Evolutionary conservation across 2,329 filamentous ascomycete species (phyloP), one percentile per base, ranked within the genome.

Genomic region (Cylindrodendrum hubeiense): DNA sequence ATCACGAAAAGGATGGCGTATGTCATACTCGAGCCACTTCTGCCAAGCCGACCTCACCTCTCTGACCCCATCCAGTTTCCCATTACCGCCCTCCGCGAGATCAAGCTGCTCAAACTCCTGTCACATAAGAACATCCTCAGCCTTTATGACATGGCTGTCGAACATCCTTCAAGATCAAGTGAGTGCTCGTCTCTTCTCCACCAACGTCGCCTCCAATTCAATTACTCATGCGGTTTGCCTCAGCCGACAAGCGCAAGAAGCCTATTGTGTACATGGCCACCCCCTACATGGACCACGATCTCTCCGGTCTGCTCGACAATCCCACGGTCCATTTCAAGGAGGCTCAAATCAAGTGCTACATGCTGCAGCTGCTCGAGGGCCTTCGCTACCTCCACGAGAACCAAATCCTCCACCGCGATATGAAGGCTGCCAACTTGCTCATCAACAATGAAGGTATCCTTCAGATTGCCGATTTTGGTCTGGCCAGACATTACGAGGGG

Each of bases 211-310:
- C 13, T 7, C 12, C 49, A 28, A 2, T n/a, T 49, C 44, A 30
- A 10, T 24, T 43, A 41, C 73, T 71, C 17, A 74, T 53, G 15
- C 41, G 17, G 43, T 21, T 15, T 43, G 7, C 10, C 30, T n/a
- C 74, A 91, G 89, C 88, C 73, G 92, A 95, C 77, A 93, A 93
- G 79, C 88, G 91, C 71, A 94, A 93, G 79, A 89, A 91, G 65
- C 91, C 91, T 4, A 95, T 95, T 72, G 94, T 99, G 85, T 98
- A 98, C 82, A 99, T 99, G 96, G 95, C 97, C 55, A 98, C 91
- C 47, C 96, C 95, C 7, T 99, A 99, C 80, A 98, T 98, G 94
- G 95, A 98, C 74, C 96, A 99, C 81, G 96, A 99, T 81, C 87
- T 99, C n/a, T 97, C 95, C 9, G 96, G 96, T 47, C 89, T 99